Percentiles rank a stretch among this genome's conserved stretches.
Evolutionary conservation across 2,329 filamentous ascomycete species (phyloP).

Genomic region (Trichoderma atroviride): DNA sequence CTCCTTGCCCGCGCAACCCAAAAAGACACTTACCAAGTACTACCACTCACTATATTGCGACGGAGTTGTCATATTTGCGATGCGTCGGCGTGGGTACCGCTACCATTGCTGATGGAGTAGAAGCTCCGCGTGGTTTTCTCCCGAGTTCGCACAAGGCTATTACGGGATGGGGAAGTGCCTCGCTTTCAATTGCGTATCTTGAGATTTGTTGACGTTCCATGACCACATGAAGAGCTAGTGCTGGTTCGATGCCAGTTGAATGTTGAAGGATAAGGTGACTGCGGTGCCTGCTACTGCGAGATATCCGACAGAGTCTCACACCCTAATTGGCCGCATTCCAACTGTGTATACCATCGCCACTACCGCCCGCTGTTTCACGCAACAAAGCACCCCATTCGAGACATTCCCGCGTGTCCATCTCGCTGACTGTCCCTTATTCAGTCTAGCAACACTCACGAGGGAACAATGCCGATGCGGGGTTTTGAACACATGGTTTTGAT

Average conservation of each 20-base stretch:
- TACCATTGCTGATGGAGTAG: conserved; percentile 9
- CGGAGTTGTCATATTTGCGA: not conserved
- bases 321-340: not conserved
- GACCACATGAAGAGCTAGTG: not conserved
- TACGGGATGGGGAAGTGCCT: not conserved
- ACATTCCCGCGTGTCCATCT: not conserved
- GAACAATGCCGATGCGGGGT: conserved; percentile 12
- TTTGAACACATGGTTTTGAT: not conserved
- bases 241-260: not conserved
- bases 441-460: not conserved
- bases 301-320: not conserved
- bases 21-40: not conserved
- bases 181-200: not conserved
- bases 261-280: not conserved
- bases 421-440: not conserved
- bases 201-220: not conserved
- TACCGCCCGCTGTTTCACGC: not conserved
- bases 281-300: not conserved
- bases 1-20: not conserved
- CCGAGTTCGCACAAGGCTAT: not conserved
- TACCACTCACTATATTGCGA: not conserved
- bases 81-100: conserved; percentile 7
- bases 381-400: not conserved
- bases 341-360: not conserved
- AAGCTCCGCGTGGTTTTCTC: conserved; percentile 1